Evolutionary conservation across 2,329 filamentous ascomycete genomes (phyloP).

Genomic region (Sarocladiaceae sp.): DNA sequence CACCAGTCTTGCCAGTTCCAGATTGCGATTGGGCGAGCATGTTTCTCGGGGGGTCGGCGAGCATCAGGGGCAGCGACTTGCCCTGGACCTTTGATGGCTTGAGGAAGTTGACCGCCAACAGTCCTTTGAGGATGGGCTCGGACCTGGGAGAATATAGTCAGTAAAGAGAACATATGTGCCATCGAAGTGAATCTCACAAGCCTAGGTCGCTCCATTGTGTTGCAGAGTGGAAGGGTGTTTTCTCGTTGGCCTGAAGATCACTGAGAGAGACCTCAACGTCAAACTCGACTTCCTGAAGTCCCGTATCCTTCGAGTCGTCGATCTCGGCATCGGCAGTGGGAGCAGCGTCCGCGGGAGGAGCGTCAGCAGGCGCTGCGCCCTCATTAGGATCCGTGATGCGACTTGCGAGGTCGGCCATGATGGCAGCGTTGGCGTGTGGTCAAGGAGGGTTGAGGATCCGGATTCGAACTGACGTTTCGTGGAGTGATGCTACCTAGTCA

Average conservation of each 20-base stretch:
- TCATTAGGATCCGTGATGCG: slow-evolving; percentile 41
- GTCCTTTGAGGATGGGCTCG: slow-evolving; percentile 63
- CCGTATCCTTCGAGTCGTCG: slow-evolving; percentile 30
- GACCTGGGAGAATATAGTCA: slow-evolving; percentile 20
- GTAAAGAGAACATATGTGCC: slow-evolving; percentile 15
- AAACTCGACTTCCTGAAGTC: slow-evolving; percentile 65
- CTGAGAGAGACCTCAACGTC: slow-evolving; percentile 90
- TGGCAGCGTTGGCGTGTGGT: slow-evolving; percentile 8
- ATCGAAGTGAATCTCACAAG: slow-evolving; percentile 51
- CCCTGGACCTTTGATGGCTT: slow-evolving; percentile 99
- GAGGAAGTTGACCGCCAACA: slow-evolving; percentile 77
- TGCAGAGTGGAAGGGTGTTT: slow-evolving; percentile 81
- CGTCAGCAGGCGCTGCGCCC: slow-evolving; percentile 16
- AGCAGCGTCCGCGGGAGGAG: slow-evolving; percentile 17
- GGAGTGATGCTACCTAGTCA: no score
- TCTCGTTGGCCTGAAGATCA: slow-evolving; percentile 78
- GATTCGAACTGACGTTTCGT: no score
- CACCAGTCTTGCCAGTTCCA: slow-evolving; percentile 94
- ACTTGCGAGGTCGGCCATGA: slow-evolving; percentile 45
- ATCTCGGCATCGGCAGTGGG: slow-evolving; percentile 25
- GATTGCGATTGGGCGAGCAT: slow-evolving; percentile 99
- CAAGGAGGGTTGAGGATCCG: not conserved
- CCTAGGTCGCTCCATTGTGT: slow-evolving; percentile 79
- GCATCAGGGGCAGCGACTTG: slow-evolving; percentile 81
- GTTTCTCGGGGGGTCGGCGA: slow-evolving; percentile 80